A percentile compares a stretch with the other conserved stretches of the same genome.
Conservation (phyloP, 2,329 filamentous ascomycete species). For the Clonostachys rhizophaga region DNA sequence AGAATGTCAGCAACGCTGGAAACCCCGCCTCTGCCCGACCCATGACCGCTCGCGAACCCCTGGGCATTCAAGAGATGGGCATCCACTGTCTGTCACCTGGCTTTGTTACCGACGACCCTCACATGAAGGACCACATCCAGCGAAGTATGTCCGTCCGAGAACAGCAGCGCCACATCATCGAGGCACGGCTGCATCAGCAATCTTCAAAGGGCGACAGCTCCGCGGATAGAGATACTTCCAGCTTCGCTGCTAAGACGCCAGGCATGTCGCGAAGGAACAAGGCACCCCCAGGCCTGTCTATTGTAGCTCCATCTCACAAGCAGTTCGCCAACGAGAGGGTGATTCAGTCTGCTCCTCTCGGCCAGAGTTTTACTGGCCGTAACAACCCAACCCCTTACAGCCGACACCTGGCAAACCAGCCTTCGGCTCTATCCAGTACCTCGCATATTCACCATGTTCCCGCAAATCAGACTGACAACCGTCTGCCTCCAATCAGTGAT, state of each 20-base stretch:
- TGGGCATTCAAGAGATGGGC: constrained; percentile 88
- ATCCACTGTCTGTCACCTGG: constrained; percentile 92
- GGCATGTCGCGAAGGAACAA: constrained; percentile 71
- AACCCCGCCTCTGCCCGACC: constrained; percentile 63
- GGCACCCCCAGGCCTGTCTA: constrained; percentile 84
- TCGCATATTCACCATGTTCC: constrained; percentile 90
- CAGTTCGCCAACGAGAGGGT: constrained; percentile 92
- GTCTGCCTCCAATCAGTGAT: constrained; percentile 88
- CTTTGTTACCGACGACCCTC: constrained; percentile 93
- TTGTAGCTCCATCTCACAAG: constrained; percentile 88
- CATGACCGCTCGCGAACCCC: constrained; percentile 72
- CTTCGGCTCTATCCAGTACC: constrained; percentile 75
- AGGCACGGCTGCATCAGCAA: constrained; percentile 83
- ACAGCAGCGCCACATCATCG: constrained; percentile 92
- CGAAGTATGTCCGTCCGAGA: constrained; percentile 90
- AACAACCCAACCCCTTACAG: constrained; percentile 73
- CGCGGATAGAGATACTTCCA: constrained; percentile 44
- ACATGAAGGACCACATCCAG: constrained; percentile 92
- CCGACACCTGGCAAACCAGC: constrained; percentile 74
- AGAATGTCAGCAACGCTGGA: constrained; percentile 37
- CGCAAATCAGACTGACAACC: constrained; percentile 84
- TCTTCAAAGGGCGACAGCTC: constrained; percentile 72
- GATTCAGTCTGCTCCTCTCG: constrained; percentile 91
- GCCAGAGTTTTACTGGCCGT: constrained; percentile 92
- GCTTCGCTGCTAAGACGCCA: constrained; percentile 65